Evolutionary conservation across 2,329 filamentous ascomycete genomes (phyloP).

Genomic region (Dryadomyces sulphureus): DNA sequence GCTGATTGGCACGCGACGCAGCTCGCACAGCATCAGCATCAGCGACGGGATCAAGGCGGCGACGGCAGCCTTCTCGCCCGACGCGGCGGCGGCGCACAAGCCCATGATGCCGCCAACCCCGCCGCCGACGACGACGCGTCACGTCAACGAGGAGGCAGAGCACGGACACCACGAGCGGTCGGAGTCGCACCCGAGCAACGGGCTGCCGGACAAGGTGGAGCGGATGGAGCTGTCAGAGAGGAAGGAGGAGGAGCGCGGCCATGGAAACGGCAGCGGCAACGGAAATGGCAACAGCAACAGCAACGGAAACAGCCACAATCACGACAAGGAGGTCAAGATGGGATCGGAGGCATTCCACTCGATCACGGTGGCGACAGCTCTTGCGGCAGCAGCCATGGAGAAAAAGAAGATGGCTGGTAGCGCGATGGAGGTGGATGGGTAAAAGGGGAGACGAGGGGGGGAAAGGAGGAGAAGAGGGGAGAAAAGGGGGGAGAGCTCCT

Average conservation of each 20-base stretch:
- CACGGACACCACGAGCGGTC: not conserved
- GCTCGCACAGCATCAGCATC: not conserved
- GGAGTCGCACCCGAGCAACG: not conserved
- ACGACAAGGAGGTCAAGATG: not conserved
- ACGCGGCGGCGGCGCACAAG: not conserved
- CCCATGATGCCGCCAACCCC: conserved; percentile 4
- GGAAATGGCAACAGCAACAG: no score
- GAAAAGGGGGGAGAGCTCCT: not conserved
- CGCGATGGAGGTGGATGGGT: conserved; percentile 8
- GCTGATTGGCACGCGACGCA: not conserved
- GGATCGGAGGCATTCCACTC: not conserved
- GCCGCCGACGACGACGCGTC: conserved; percentile 1
- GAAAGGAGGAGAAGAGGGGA: not conserved
- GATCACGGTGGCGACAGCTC: conserved; percentile 3
- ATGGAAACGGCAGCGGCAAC: not conserved
- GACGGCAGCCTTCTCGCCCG: not conserved
- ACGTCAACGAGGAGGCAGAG: not conserved
- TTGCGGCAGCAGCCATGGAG: not conserved
- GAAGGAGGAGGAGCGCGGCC: not conserved
- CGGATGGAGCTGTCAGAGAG: not conserved
- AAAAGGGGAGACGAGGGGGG: not conserved
- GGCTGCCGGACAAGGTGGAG: not conserved
- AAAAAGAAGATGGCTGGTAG: not conserved
- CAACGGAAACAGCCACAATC: not conserved
- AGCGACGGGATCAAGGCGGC: not conserved